Percentiles rank a stretch among this genome's conserved stretches.
These are phyloP conservation scores for Moesziomyces globuligerus DNA, from an alignment of 1,284 basidiomycete genomes.

Conservation along the genomic window DNA sequence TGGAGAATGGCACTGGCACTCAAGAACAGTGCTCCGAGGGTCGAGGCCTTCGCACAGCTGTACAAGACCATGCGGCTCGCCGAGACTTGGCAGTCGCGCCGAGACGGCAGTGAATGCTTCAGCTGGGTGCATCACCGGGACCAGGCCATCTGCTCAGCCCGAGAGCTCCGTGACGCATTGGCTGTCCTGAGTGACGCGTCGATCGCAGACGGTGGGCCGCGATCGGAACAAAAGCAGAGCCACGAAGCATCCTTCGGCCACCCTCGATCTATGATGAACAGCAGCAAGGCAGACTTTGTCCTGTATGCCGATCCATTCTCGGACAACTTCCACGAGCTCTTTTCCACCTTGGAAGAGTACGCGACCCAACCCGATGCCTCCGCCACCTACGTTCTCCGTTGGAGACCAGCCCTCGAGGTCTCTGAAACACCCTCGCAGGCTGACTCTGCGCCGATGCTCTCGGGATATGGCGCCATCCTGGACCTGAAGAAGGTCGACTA, in stretches of 20 bases:
- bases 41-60: constrained; percentile 60
- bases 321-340: constrained; percentile 50
- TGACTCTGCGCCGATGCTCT: constrained; percentile 69
- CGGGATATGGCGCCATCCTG: constrained; percentile 89
- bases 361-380: constrained; percentile 4
- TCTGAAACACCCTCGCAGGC: neutral
- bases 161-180: constrained; percentile 33
- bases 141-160: constrained; percentile 45
- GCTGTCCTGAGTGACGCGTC: constrained; percentile 16
- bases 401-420: constrained; percentile 51
- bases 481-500: constrained; percentile 98
- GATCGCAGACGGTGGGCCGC: neutral
- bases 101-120: constrained; percentile 38
- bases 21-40: constrained; percentile 48
- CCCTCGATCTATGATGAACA: constrained; percentile 7
- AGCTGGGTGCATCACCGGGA: constrained; percentile 53
- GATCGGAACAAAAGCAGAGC: neutral
- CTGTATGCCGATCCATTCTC: constrained; percentile 63
- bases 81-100: constrained; percentile 67
- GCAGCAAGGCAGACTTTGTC: constrained; percentile 9
- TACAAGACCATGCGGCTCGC: constrained; percentile 38
- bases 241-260: constrained; percentile 57
- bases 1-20: constrained; percentile 56
- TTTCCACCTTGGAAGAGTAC: constrained; percentile 36
- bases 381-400: constrained; percentile 62